Conservation (phyloP, 208 protist species). For the Wallacemonas sp. region DNA sequence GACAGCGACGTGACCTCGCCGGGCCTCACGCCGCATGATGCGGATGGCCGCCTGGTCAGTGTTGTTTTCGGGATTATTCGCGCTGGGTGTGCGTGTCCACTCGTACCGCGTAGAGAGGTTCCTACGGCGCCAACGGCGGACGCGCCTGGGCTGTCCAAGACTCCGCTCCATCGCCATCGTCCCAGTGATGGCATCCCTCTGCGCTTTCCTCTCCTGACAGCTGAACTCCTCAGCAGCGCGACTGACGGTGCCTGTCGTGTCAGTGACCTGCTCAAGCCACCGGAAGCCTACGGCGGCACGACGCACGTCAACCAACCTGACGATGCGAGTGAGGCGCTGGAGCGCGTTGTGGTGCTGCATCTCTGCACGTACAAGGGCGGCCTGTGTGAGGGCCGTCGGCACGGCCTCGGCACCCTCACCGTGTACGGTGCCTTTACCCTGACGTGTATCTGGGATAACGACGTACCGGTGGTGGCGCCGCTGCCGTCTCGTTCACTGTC, state of each 20-base stretch:
- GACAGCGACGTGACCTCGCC: background rate
- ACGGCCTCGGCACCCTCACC: conserved; percentile 29
- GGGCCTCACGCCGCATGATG: background rate
- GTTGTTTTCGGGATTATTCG: too few relatives aligned
- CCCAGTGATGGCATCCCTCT: background rate
- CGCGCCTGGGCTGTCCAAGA: too few relatives aligned
- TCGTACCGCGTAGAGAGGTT: too few relatives aligned
- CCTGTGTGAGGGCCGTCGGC: conserved; percentile 22
- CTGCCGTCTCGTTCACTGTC: background rate
- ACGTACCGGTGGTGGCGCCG: conserved; percentile 24
- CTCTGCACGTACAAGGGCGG: conserved; percentile 29
- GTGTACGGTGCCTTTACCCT: conserved; percentile 30
- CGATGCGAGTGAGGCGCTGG: background rate
- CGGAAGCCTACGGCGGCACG: too few relatives aligned
- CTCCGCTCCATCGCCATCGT: too few relatives aligned
- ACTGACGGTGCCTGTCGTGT: background rate
- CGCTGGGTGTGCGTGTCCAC: too few relatives aligned
- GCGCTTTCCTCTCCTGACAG: background rate
- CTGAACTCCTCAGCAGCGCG: background rate
- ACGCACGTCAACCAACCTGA: too few relatives aligned
- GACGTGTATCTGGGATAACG: conserved; percentile 29
- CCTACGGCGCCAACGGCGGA: too few relatives aligned
- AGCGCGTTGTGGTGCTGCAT: background rate
- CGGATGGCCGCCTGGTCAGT: too few relatives aligned
- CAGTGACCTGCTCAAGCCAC: background rate